Base-by-base conservation (phyloP, 805 yeast genomes). In the Lachancea quebecensis region DNA sequence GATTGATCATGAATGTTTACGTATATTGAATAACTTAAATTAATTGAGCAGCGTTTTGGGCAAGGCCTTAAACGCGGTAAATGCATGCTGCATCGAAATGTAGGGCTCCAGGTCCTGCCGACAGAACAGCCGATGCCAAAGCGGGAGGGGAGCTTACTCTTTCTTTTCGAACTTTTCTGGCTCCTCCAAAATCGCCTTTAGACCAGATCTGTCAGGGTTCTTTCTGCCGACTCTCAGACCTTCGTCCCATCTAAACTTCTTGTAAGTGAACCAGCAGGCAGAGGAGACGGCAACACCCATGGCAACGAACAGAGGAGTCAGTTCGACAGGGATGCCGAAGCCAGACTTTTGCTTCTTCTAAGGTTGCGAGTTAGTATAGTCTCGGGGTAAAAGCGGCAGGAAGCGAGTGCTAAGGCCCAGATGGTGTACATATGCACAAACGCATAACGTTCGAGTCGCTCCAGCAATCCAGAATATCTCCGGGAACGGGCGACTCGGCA, bases 271-370 rank as follows among this genome's bases (percentile, higher is more conserved):
- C 67, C 62, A 78, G 49, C 69, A 53, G 44, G 79, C 81, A 32
- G 74, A 70, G 35, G 74, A 50, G 45, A 66, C 56, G 33, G 81
- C 82, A 47, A 75, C 73, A 59, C 76, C 74, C 69, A 77, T 71
- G 34, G 80, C 81, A 31, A 74, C 66, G 56, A 75, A 75, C 52
- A 78, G 67, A 59, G 82, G 82, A 47, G 78, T 74, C 56, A 78
- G 63, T 65, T 78, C 82, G 44, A 77, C 73, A 57, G 82, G 82
- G 44, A 77, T 54, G 36, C 58, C 56, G 36, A 57, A 41, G 47
- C 67, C 67, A 45, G 64, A 51, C 27, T 61, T 48, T 56, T 69
- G 69, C 54, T 69, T 70, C 66, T 67, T 51, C 48, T 37, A 18
- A 10, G 16, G 11, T n/a, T 27, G 35, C 12, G 14, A 15, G 46